phyloP scores from a whole-genome alignment of 768 basidiomycete species.

The Hydnum rufescens region DNA sequence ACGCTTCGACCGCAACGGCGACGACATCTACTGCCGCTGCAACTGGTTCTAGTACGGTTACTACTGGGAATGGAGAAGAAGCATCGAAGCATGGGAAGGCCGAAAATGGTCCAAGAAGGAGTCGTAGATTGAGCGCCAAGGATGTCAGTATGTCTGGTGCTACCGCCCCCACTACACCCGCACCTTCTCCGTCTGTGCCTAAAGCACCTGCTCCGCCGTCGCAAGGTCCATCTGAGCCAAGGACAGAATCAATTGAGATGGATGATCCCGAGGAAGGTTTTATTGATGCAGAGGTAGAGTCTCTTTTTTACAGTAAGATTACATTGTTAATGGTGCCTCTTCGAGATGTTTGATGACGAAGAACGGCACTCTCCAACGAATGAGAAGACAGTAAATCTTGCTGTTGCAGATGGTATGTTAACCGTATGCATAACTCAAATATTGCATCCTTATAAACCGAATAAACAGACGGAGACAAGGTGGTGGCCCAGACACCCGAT shows the following conservation, averaged over 20 bases:
- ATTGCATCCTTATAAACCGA: constrained; percentile 5
- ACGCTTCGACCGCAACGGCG: constrained; percentile 18
- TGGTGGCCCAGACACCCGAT: constrained; percentile 92
- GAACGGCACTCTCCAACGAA: constrained; percentile 42
- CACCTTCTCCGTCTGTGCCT: constrained; percentile 8
- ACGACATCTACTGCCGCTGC: constrained; percentile 5
- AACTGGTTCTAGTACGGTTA: neutral
- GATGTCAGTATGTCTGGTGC: constrained; percentile 14
- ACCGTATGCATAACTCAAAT: constrained; percentile 1
- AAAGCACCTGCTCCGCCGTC: neutral
- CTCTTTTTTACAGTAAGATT: neutral
- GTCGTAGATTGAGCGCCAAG: constrained; percentile 57
- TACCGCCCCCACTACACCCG: constrained; percentile 10
- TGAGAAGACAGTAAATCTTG: constrained; percentile 75
- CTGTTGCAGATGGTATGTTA: constrained; percentile 51
- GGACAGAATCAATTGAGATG: constrained; percentile 4
- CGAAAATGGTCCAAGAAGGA: constrained; percentile 43
- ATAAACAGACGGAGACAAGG: constrained; percentile 82
- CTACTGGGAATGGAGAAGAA: neutral
- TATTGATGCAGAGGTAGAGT: neutral
- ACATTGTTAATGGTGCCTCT: neutral
- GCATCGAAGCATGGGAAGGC: neutral
- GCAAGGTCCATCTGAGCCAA: neutral
- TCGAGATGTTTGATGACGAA: constrained; percentile 72
- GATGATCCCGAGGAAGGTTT: constrained; percentile 1